Evolutionary conservation across 225 moss, liverwort and hornwort species (phyloP).

Genomic region (Lunularia cruciata): DNA sequence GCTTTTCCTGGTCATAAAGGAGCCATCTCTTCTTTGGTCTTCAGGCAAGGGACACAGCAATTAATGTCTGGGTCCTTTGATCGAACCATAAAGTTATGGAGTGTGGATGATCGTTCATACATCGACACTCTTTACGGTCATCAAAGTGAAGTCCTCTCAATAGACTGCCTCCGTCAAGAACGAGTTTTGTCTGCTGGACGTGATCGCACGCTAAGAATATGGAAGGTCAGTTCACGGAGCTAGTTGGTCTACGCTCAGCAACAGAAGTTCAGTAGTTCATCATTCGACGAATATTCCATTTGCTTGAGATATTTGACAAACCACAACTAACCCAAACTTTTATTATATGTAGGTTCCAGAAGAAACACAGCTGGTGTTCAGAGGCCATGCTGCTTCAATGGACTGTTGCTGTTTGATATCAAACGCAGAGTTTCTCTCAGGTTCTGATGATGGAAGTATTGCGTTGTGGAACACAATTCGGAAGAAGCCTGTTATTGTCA

Average conservation of each 20-base stretch:
- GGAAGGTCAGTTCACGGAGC: slow-evolving; percentile 55
- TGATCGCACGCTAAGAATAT: slow-evolving; percentile 85
- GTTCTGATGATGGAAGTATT: slow-evolving; percentile 92
- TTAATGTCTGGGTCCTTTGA: slow-evolving; percentile 86
- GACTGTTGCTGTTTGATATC: slow-evolving; percentile 95
- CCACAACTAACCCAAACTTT: neutral
- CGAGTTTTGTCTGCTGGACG: slow-evolving; percentile 90
- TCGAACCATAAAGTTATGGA: slow-evolving; percentile 94
- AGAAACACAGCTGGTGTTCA: slow-evolving; percentile 86
- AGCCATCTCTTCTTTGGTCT: slow-evolving; percentile 78
- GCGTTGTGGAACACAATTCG: slow-evolving; percentile 80
- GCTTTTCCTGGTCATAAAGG: slow-evolving; percentile 91
- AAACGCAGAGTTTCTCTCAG: slow-evolving; percentile 89
- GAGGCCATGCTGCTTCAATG: slow-evolving; percentile 91
- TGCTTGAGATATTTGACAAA: too few relatives aligned
- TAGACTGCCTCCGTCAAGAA: slow-evolving; percentile 97
- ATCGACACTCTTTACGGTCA: slow-evolving; percentile 91
- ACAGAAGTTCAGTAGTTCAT: neutral
- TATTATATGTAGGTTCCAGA: slow-evolving; percentile 67
- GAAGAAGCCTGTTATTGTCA: slow-evolving; percentile 77
- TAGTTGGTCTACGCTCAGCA: neutral
- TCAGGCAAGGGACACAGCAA: slow-evolving; percentile 97
- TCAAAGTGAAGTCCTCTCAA: slow-evolving; percentile 80
- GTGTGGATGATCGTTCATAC: slow-evolving; percentile 91
- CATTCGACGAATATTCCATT: neutral